phyloP scores from a whole-genome alignment of 2,329 filamentous ascomycete genomes.

The Neofusicoccum sp. region DNA sequence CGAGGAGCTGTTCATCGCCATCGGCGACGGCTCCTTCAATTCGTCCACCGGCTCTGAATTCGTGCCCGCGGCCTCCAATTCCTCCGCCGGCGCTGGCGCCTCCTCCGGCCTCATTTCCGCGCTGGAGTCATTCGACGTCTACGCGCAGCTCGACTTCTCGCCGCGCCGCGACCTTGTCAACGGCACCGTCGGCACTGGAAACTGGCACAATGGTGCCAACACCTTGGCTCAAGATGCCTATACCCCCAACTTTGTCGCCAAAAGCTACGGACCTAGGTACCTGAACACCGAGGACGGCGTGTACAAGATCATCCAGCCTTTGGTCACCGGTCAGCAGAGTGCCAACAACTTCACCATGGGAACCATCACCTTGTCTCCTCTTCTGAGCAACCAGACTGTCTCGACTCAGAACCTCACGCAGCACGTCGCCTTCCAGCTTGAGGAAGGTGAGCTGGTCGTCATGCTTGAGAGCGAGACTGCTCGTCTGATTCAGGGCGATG shows the following conservation, averaged over 20 bases:
- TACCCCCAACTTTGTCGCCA: slow-evolving; percentile 46
- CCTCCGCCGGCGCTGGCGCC: slow-evolving; percentile 27
- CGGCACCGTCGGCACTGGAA: slow-evolving; percentile 34
- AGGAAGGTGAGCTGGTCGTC: slow-evolving; percentile 38
- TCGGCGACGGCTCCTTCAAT: slow-evolving; percentile 36
- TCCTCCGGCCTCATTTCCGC: slow-evolving; percentile 33
- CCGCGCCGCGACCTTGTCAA: slow-evolving; percentile 44
- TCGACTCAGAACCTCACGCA: slow-evolving; percentile 23
- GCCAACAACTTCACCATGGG: slow-evolving; percentile 45
- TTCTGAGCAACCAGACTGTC: slow-evolving; percentile 21
- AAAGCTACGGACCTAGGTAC: slow-evolving; percentile 48
- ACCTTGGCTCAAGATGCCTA: slow-evolving; percentile 29
- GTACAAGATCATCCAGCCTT: slow-evolving; percentile 47
- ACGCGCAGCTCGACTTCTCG: slow-evolving; percentile 41
- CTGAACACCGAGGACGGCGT: slow-evolving; percentile 35
- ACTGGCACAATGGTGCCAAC: slow-evolving; percentile 43
- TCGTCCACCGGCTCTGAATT: slow-evolving; percentile 39
- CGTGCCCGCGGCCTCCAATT: slow-evolving; percentile 30
- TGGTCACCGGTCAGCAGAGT: slow-evolving; percentile 42
- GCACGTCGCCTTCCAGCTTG: slow-evolving; percentile 40
- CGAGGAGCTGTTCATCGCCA: slow-evolving; percentile 47
- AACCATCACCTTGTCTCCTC: slow-evolving; percentile 41
- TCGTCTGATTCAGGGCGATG: slow-evolving; percentile 37
- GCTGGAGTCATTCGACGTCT: slow-evolving; percentile 46
- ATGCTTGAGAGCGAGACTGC: slow-evolving; percentile 30